These are phyloP conservation scores for Hypoxylon sp. DNA, from an alignment of 2,329 filamentous ascomycete genomes.

Conservation along the genomic window DNA sequence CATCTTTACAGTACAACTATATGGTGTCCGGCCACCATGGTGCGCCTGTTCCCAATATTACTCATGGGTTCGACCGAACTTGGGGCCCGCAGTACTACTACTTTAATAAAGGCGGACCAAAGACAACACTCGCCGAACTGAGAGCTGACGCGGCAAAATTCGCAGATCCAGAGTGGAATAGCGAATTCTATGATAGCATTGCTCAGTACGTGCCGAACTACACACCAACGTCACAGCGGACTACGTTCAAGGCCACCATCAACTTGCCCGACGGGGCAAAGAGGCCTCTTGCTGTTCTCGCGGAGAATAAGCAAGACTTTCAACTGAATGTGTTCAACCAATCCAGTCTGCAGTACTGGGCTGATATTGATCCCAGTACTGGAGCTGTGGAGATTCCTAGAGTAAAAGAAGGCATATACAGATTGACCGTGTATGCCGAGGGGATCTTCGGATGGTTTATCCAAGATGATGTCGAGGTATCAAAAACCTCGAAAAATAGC, in stretches of 20 bases:
- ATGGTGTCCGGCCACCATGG: constrained; percentile 71
- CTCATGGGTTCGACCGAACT: constrained; percentile 72
- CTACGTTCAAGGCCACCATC: constrained; percentile 64
- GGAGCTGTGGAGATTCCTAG: constrained; percentile 65
- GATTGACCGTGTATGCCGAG: constrained; percentile 72
- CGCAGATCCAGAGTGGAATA: constrained; percentile 66
- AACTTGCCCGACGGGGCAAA: constrained; percentile 64
- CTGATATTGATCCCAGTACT: constrained; percentile 57
- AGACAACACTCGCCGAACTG: constrained; percentile 61
- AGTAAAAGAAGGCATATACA: constrained; percentile 69
- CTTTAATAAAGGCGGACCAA: constrained; percentile 68
- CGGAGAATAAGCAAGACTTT: constrained; percentile 64
- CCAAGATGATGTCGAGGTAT: constrained; percentile 63
- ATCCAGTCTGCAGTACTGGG: constrained; percentile 72
- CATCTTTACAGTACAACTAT: constrained; percentile 44
- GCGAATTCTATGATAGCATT: constrained; percentile 73
- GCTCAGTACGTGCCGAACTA: constrained; percentile 70
- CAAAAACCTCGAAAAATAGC: constrained; percentile 54
- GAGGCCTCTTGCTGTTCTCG: constrained; percentile 67
- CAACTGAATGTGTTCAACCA: constrained; percentile 69
- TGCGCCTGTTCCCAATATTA: constrained; percentile 69
- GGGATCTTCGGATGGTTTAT: constrained; percentile 71
- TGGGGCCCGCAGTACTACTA: constrained; percentile 74
- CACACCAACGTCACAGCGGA: constrained; percentile 63
- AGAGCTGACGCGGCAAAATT: constrained; percentile 66